Evolutionary conservation across 179 eudicot genomes (phyloP).

Genomic region (Patellifolia procumbens): DNA sequence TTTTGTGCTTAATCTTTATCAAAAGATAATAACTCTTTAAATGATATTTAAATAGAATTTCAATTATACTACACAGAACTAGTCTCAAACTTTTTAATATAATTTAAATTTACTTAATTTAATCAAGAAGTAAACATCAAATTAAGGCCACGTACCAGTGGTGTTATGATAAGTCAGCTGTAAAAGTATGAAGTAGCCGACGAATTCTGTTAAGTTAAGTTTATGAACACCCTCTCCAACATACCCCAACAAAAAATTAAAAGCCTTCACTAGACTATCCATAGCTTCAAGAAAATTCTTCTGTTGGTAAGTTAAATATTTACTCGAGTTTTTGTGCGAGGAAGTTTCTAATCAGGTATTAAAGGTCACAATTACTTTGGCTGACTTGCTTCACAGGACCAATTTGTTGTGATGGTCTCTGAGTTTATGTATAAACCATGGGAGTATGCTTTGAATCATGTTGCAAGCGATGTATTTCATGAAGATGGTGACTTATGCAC

Average conservation of each 20-base stretch:
- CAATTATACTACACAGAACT: too few species aligned
- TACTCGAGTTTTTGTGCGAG: background rate
- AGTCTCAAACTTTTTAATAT: too few species aligned
- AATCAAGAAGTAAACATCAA: too few species aligned
- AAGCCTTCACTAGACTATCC: background rate
- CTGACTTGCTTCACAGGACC: slow-evolving; percentile 54
- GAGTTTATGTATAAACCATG: slow-evolving; percentile 88
- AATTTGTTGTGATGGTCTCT: slow-evolving; percentile 77
- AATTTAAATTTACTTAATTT: too few species aligned
- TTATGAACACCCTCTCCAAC: background rate
- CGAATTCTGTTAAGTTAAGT: background rate
- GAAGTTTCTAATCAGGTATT: background rate
- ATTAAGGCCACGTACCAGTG: too few species aligned
- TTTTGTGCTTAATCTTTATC: too few species aligned
- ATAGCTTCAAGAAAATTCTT: background rate
- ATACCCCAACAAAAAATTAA: background rate
- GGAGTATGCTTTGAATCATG: slow-evolving; percentile 70
- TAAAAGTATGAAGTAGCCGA: background rate
- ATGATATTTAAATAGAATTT: too few species aligned
- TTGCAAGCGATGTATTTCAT: slow-evolving; percentile 44
- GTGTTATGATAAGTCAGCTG: background rate
- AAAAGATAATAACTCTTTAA: too few species aligned
- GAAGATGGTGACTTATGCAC: slow-evolving; percentile 68
- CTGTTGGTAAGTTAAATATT: too few species aligned
- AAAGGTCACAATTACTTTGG: background rate